These are phyloP conservation scores for Macrolepiota albuminosa DNA, from an alignment of 768 basidiomycete genomes.

Conservation along the genomic window DNA sequence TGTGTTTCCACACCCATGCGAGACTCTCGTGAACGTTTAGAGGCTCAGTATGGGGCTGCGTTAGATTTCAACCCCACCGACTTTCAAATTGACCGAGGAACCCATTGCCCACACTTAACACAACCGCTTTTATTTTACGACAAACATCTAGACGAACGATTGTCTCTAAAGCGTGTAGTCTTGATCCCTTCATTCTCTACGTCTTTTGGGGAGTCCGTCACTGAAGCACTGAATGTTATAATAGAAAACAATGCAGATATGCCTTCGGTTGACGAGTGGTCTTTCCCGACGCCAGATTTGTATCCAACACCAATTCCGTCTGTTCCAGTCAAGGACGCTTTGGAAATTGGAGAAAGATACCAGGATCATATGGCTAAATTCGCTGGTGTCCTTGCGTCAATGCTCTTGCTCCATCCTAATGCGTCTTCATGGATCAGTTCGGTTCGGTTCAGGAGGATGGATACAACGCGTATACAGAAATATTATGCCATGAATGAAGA, in stretches of 20 bases:
- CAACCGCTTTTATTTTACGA: constrained; percentile 2
- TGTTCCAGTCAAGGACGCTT: neutral
- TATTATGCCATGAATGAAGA: constrained; percentile 2
- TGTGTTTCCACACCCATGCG: neutral
- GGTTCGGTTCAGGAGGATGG: neutral
- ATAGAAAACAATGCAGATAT: neutral
- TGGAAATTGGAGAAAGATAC: neutral
- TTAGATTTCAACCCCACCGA: neutral
- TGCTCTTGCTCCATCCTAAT: constrained; percentile 1
- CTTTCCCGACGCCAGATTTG: neutral
- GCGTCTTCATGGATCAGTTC: neutral
- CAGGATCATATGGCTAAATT: neutral
- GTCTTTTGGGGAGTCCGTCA: neutral
- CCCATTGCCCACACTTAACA: neutral
- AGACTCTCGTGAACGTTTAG: neutral
- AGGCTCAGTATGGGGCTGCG: neutral
- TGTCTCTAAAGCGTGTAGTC: neutral
- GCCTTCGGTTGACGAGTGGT: neutral
- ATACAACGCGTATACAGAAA: neutral
- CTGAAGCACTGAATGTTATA: neutral
- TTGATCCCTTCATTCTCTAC: neutral
- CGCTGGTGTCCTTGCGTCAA: neutral
- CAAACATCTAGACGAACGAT: constrained; percentile 4
- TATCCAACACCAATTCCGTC: rapidly evolving
- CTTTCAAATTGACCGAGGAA: neutral